These are phyloP conservation scores for Fusarium beomiforme DNA, from an alignment of 2,329 filamentous ascomycete species.

Conservation along the genomic window DNA sequence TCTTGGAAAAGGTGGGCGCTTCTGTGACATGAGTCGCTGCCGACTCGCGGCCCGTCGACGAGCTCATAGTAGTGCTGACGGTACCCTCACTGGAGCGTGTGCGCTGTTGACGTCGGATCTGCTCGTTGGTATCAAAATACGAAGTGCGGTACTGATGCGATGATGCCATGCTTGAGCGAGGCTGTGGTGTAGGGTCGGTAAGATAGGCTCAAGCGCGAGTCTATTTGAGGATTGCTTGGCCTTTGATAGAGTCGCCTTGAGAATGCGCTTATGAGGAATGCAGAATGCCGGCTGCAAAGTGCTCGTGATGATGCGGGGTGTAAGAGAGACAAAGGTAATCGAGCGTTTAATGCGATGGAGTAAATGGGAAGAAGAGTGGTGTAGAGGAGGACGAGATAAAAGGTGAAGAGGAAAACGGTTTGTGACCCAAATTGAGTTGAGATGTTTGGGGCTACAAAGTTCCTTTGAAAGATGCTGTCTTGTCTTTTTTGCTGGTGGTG, in stretches of 20 bases:
- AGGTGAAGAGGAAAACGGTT: neutral
- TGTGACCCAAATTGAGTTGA: neutral
- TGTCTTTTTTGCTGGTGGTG: neutral
- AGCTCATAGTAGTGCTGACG: constrained; percentile 84
- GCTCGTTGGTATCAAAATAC: constrained; percentile 56
- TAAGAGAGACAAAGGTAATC: constrained; percentile 1
- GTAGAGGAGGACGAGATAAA: neutral
- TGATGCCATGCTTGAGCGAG: constrained; percentile 59
- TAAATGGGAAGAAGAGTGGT: constrained; percentile 9
- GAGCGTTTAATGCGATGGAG: constrained; percentile 29
- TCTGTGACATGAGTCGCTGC: constrained; percentile 88
- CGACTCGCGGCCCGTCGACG: constrained; percentile 78
- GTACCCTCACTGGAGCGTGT: constrained; percentile 87
- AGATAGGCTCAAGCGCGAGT: constrained; percentile 35
- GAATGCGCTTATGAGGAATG: constrained; percentile 1
- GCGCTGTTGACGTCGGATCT: constrained; percentile 59
- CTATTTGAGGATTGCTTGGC: constrained; percentile 24
- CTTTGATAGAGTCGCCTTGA: constrained; percentile 2
- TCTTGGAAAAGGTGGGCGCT: constrained; percentile 94
- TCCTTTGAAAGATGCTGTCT: constrained; percentile 2
- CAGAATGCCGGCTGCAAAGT: neutral
- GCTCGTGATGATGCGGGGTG: constrained; percentile 35
- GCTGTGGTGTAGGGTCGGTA: constrained; percentile 19
- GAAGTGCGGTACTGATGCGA: constrained; percentile 65
- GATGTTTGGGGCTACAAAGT: constrained; percentile 17